A percentile compares a stretch with the other conserved stretches of the same genome.
These are phyloP conservation scores for Penicillium brasilianum DNA, from an alignment of 2,329 filamentous ascomycete genomes.

Conservation along the genomic window DNA sequence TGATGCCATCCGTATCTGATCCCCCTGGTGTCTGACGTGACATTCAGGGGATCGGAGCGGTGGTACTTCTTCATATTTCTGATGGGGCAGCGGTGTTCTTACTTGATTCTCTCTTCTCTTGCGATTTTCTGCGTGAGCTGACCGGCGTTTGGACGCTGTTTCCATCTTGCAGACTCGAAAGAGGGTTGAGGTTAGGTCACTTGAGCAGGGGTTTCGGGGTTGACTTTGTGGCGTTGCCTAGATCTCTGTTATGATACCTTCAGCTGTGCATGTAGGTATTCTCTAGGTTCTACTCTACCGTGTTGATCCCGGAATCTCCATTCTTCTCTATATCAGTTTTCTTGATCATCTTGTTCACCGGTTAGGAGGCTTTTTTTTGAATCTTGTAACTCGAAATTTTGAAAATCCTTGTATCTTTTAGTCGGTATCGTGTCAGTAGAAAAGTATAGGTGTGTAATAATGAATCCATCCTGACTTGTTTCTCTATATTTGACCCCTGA, in stretches of 20 bases:
- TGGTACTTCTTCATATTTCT: not conserved
- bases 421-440: not conserved
- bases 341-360: slow-evolving; percentile 25
- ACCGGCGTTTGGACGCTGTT: not conserved
- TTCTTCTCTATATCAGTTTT: not conserved
- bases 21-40: slow-evolving; percentile 4
- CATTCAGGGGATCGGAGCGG: slow-evolving; percentile 2
- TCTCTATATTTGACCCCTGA: too few relatives aligned
- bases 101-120: not conserved
- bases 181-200: not conserved
- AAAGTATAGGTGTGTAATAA: too few relatives aligned
- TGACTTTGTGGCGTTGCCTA: not conserved
- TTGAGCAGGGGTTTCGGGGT: not conserved
- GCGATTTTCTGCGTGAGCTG: not conserved
- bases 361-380: slow-evolving; percentile 21
- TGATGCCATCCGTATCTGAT: not conserved
- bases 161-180: not conserved
- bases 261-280: slow-evolving; percentile 13
- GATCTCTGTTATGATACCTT: not conserved
- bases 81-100: not conserved
- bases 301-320: not conserved
- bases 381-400: slow-evolving; percentile 26
- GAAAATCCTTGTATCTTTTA: slow-evolving; percentile 34
- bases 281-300: not conserved
- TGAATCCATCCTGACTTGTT: too few relatives aligned